phyloP scores from a whole-genome alignment of 805 yeast species.

The Clavispora carvajalis region DNA sequence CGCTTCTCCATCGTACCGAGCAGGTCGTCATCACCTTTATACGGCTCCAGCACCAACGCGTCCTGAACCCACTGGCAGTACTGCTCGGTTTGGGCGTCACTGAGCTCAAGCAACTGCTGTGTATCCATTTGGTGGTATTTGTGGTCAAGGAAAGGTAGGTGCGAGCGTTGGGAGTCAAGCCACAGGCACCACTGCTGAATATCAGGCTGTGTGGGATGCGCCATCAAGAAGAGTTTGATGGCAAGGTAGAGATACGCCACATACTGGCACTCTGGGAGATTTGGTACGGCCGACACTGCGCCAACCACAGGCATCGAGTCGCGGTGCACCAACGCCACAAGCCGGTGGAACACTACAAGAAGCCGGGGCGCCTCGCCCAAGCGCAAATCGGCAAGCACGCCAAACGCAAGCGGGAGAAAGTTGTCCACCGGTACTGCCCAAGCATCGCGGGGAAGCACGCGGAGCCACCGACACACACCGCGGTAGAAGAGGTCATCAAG shows the following conservation, averaged over 20 bases:
- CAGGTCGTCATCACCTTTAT: constrained; percentile 13
- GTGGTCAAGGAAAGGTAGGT: constrained; percentile 8
- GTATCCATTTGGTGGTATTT: constrained; percentile 10
- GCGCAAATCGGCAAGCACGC: constrained; percentile 36
- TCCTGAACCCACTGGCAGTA: constrained; percentile 50
- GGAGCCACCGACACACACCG: constrained; percentile 11
- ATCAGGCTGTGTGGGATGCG: constrained; percentile 7
- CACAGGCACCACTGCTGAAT: constrained; percentile 18
- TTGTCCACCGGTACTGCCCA: constrained; percentile 17
- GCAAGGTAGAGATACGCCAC: constrained; percentile 27
- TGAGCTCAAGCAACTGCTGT: constrained; percentile 43
- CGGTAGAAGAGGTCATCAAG: constrained; percentile 29
- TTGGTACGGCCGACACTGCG: constrained; percentile 2
- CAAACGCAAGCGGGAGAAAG: constrained; percentile 36
- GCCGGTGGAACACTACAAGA: constrained; percentile 27
- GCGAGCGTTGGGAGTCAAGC: constrained; percentile 8
- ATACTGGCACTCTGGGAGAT: constrained; percentile 36
- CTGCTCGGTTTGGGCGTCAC: constrained; percentile 36
- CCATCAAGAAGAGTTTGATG: constrained; percentile 24
- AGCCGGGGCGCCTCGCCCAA: constrained; percentile 47
- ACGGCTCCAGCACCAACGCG: constrained; percentile 20
- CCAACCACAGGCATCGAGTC: background rate
- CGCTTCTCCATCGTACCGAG: constrained; percentile 26
- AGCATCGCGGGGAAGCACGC: constrained; percentile 1
- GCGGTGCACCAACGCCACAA: constrained; percentile 10